Evolutionary conservation across 345 rosid genomes (phyloP).

Genomic region (Tarenaya hassleriana): DNA sequence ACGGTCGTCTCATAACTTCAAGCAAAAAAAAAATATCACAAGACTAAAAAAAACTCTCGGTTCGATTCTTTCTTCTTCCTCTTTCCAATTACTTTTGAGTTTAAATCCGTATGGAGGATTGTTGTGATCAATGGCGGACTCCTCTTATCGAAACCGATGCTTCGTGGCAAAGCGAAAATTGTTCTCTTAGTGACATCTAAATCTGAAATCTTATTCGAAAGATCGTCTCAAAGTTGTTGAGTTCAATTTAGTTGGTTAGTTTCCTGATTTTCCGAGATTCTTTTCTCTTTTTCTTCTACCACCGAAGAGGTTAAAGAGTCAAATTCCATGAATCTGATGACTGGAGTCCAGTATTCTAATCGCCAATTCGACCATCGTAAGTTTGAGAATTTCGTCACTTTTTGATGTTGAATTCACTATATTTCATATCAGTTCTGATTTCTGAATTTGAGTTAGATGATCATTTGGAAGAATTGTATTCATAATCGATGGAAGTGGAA

Average conservation of each 20-base stretch:
- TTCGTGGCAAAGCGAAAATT: constrained; percentile 31
- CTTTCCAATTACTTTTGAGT: neutral
- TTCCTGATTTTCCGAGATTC: neutral
- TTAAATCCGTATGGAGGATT: constrained; percentile 29
- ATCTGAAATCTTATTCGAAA: neutral
- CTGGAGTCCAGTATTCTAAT: constrained; percentile 38
- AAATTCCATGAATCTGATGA: constrained; percentile 10
- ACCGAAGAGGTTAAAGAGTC: constrained; percentile 23
- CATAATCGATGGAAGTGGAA: constrained; percentile 6
- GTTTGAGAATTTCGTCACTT: constrained; percentile 5
- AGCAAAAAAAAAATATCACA: constrained; percentile 13
- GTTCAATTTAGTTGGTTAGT: neutral
- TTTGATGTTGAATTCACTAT: neutral
- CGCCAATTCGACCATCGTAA: constrained; percentile 26
- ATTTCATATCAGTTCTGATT: neutral
- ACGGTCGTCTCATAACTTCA: constrained; percentile 31
- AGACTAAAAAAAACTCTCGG: constrained; percentile 2
- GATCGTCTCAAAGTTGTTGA: neutral
- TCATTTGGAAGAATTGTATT: constrained; percentile 24
- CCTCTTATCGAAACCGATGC: constrained; percentile 48
- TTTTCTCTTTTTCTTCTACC: constrained; percentile 13
- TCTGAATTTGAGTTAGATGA: constrained; percentile 15
- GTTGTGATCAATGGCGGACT: constrained; percentile 34
- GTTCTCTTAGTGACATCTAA: constrained; percentile 28
- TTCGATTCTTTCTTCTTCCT: constrained; percentile 14